Conservation (phyloP, 345 rosid species). For the Aquilaria yunnanensis region DNA sequence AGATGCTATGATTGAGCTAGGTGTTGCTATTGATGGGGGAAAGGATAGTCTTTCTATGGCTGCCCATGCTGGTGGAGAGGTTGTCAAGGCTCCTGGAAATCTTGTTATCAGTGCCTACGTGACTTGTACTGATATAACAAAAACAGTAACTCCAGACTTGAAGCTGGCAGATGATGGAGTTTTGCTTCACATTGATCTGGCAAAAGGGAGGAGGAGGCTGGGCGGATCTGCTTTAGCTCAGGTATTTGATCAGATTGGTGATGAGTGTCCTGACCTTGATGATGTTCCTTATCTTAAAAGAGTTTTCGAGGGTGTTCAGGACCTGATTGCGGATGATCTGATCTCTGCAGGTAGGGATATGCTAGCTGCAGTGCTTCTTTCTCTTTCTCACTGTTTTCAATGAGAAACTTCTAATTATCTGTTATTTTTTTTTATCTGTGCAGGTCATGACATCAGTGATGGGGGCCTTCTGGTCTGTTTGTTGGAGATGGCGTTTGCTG, state of each 20-base stretch:
- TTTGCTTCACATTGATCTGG: conserved; percentile 77
- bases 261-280: conserved; percentile 85
- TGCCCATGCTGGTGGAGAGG: conserved; percentile 70
- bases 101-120: conserved; percentile 85
- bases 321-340: conserved; percentile 50
- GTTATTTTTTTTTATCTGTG: conserved; percentile 33
- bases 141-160: conserved; percentile 84
- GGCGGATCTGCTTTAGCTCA: conserved; percentile 96
- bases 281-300: conserved; percentile 69
- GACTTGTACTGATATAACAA: conserved; percentile 85
- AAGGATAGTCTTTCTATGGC: conserved; percentile 97
- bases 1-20: conserved; percentile 89
- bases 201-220: conserved; percentile 70
- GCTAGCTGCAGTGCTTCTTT: too few relatives aligned
- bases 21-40: conserved; percentile 96
- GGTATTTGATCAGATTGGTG: conserved; percentile 76
- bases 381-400: too few relatives aligned
- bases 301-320: conserved; percentile 65
- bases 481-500: conserved; percentile 94
- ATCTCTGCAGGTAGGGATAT: conserved; percentile 52
- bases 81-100: conserved; percentile 94
- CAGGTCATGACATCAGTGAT: conserved; percentile 95
- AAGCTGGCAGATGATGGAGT: conserved; percentile 70
- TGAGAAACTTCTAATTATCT: too few relatives aligned
- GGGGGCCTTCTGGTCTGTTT: conserved; percentile 77